Percentiles rank a stretch among this genome's conserved stretches.
Evolutionary conservation across 306 rosid species (phyloP).

Genomic region (Gastrolobium villosum): DNA sequence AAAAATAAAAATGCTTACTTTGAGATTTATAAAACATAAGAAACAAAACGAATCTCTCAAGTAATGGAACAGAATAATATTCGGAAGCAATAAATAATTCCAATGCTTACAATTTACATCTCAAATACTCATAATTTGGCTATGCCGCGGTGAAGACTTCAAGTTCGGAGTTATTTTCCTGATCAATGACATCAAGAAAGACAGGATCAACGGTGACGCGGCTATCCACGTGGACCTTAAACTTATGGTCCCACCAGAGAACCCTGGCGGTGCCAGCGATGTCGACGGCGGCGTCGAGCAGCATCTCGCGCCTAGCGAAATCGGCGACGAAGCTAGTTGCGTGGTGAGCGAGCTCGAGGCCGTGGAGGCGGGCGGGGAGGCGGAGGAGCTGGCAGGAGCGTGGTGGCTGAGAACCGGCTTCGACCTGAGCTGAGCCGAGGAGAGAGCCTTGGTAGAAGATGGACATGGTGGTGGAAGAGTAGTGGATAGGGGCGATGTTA

Average conservation of each 20-base stretch:
- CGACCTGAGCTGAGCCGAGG: constrained; percentile 79
- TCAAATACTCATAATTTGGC: background rate
- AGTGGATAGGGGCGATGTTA: constrained; percentile 73
- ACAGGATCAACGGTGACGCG: constrained; percentile 85
- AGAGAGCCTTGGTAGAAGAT: constrained; percentile 83
- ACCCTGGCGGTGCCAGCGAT: constrained; percentile 79
- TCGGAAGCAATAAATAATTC: too few relatives aligned
- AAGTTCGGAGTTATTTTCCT: constrained; percentile 67
- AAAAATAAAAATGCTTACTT: too few relatives aligned
- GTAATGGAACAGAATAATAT: too few relatives aligned
- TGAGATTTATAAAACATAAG: too few relatives aligned
- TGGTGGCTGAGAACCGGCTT: constrained; percentile 80
- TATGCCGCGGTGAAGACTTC: constrained; percentile 42
- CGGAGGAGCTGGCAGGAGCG: constrained; percentile 77
- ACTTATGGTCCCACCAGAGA: constrained; percentile 81
- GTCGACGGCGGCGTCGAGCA: constrained; percentile 73
- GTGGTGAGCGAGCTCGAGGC: constrained; percentile 72
- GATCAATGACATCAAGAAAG: constrained; percentile 82
- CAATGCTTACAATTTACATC: background rate
- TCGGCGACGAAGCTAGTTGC: constrained; percentile 65
- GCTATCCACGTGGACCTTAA: constrained; percentile 81
- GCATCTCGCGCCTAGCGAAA: constrained; percentile 76
- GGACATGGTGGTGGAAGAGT: constrained; percentile 87
- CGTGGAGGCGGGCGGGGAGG: constrained; percentile 79
- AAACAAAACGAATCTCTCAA: too few relatives aligned